Base-by-base conservation (phyloP, 2,329 filamentous ascomycete species). In the Didymella arachidicola region DNA sequence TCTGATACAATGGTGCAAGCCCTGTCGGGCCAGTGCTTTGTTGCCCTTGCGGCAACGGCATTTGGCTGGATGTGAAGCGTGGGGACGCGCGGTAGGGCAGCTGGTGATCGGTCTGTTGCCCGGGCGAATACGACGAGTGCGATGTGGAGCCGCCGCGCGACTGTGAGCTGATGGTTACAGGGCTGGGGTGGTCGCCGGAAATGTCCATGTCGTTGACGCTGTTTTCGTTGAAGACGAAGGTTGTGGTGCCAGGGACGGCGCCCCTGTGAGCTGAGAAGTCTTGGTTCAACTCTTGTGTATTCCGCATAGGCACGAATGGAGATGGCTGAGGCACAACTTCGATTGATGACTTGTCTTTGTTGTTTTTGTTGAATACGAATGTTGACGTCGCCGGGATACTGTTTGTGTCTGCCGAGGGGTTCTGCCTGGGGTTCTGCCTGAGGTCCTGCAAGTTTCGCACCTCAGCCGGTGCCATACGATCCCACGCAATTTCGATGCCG, bases 61-160 rank as follows among this genome's bases (percentile, higher is more conserved):
- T 42, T 26, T 27, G 55, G 3, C 27, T 7, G 42, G 59, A 38
- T 47, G 43, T 30, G 59, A 68, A 48, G 53, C 71, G 59, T 4
- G 73, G 72, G 0, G 71, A 74, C 3, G 70, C 63, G 14, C 72
- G 70, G 48, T 74, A 75, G n/a, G 66, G 68, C 2, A 71, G 61
- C 14, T 65, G 63, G 18, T 65, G 67, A 43, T 74, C 65, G 26
- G 61, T 61, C 42, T 63, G 67, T 25, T 67, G 67, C 27, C 65
- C 64, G 10, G 74, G 73, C 0, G 75, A 77, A 50, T 74, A 76
- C 2, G 74, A 76, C 1, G 72, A 73, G 7, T 76, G 74, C 2
- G 72, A 74, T n/a, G 71, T 72, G 10, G 74, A 73, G 38, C 69
- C 71, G 14, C 67, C 69, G 22, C 70, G 61, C 7, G 70, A 73